phyloP scores from a whole-genome alignment of 345 rosid genomes.

The Aethionema arabicum region DNA sequence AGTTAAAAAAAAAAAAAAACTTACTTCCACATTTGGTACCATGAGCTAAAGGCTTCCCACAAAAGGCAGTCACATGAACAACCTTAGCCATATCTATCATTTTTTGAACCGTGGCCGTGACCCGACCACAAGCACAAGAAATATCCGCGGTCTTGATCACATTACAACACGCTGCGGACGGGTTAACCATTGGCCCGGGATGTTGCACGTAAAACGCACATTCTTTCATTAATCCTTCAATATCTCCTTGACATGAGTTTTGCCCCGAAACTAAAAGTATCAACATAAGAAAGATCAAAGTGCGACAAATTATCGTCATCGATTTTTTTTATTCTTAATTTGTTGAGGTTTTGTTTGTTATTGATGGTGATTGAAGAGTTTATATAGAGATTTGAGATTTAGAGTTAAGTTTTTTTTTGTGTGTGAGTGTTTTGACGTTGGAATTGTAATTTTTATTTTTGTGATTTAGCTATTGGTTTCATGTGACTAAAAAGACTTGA shows the following conservation, averaged over 20 bases:
- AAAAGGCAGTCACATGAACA: slow-evolving; percentile 38
- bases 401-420: slow-evolving; percentile 2
- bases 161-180: slow-evolving; percentile 31
- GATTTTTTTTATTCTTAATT: neutral
- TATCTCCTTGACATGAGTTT: slow-evolving; percentile 38
- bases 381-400: slow-evolving; percentile 18
- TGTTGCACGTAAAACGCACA: slow-evolving; percentile 40
- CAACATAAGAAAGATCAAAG: slow-evolving; percentile 20
- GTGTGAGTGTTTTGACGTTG: slow-evolving; percentile 6
- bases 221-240: slow-evolving; percentile 37
- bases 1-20: neutral
- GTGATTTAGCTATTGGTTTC: slow-evolving; percentile 25
- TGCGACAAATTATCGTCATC: slow-evolving; percentile 12
- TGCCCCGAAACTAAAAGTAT: slow-evolving; percentile 32
- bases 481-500: slow-evolving; percentile 25
- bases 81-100: slow-evolving; percentile 40
- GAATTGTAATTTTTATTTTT: neutral
- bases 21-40: slow-evolving; percentile 44
- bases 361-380: slow-evolving; percentile 15
- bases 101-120: slow-evolving; percentile 28
- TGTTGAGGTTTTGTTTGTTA: neutral
- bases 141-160: slow-evolving; percentile 36
- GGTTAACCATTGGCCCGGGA: slow-evolving; percentile 36
- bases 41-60: slow-evolving; percentile 38
- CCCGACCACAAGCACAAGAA: slow-evolving; percentile 32